Conservation (phyloP, 2,329 filamentous ascomycete genomes). For the Trichoderma lentiforme region DNA sequence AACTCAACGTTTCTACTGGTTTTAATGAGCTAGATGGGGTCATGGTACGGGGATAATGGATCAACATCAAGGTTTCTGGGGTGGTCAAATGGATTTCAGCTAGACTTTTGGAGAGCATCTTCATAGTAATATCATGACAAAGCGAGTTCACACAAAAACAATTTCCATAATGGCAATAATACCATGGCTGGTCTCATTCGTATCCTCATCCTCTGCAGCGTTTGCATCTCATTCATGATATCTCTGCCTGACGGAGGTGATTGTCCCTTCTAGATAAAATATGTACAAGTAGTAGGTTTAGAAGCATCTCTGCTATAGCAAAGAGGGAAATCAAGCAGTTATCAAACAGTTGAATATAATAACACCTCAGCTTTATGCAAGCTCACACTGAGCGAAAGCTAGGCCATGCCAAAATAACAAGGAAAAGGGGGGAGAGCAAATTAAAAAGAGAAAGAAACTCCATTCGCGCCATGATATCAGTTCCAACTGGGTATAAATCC, state of each 20-base stretch:
- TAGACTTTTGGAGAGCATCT: background rate
- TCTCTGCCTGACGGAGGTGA: background rate
- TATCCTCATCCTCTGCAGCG: background rate
- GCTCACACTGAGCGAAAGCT: background rate
- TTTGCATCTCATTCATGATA: background rate
- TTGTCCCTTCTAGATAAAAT: background rate
- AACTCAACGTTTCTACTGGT: background rate
- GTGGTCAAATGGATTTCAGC: background rate
- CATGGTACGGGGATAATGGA: background rate
- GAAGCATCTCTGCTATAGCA: background rate
- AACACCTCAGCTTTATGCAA: background rate
- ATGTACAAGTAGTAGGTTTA: background rate
- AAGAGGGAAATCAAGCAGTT: background rate
- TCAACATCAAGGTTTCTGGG: background rate
- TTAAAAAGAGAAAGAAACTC: background rate
- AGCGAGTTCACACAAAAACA: background rate
- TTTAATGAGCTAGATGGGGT: background rate
- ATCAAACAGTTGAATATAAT: background rate
- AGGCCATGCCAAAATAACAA: background rate
- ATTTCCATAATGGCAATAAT: background rate
- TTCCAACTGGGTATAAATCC: background rate
- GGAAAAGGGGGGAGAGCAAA: background rate
- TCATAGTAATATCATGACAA: background rate
- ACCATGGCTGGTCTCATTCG: background rate
- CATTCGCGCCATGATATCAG: background rate